Conservation (phyloP, 2,329 filamentous ascomycete species). For the Diaporthe batatas region DNA sequence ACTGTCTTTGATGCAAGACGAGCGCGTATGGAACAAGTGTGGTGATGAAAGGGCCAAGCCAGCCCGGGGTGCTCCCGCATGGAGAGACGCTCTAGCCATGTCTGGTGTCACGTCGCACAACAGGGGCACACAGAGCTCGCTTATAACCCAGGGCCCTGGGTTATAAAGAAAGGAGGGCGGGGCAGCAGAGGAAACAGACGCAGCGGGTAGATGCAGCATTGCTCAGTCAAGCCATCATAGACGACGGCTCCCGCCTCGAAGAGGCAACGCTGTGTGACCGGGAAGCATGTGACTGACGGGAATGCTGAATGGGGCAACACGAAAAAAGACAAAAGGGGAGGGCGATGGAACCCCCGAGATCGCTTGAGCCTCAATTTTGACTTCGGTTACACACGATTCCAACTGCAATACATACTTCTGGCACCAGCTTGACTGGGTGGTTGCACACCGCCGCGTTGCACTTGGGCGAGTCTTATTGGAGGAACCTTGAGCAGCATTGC, state of each 20-base stretch:
- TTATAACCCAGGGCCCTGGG: conserved; percentile 28
- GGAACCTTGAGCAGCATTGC: not conserved
- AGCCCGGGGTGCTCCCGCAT: conserved; percentile 12
- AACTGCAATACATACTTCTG: conserved; percentile 27
- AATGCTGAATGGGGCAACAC: conserved; percentile 6
- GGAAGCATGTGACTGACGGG: conserved; percentile 2
- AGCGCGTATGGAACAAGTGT: not conserved
- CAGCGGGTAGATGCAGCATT: not conserved
- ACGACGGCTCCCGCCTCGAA: conserved; percentile 1
- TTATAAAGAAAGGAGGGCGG: not conserved
- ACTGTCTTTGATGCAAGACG: not conserved
- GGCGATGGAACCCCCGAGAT: conserved; percentile 8
- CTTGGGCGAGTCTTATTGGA: not conserved
- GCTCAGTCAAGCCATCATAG: conserved; percentile 11
- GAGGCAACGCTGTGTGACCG: conserved; percentile 28
- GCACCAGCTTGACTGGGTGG: conserved; percentile 2
- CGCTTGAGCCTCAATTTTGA: conserved; percentile 40
- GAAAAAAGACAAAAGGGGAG: not conserved
- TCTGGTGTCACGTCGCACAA: conserved; percentile 34
- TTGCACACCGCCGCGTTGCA: conserved; percentile 6
- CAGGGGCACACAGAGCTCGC: conserved; percentile 31
- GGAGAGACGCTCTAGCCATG: not conserved
- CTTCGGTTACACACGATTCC: conserved; percentile 35
- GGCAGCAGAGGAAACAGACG: not conserved
- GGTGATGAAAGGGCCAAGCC: conserved; percentile 16